Conservation (phyloP, 169 alveolate genomes). For the Cryptosporidium parvum region DNA sequence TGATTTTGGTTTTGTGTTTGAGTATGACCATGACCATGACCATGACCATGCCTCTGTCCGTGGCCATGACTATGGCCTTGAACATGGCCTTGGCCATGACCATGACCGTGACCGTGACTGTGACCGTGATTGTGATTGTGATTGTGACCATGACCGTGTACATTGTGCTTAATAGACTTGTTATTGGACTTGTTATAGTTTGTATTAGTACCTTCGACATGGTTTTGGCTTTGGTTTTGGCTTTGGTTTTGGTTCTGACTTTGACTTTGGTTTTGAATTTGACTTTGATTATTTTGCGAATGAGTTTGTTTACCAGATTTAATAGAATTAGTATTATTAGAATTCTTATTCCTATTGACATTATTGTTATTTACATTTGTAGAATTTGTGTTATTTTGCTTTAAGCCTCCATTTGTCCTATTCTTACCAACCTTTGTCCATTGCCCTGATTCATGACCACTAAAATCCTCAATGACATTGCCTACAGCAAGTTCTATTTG, state of each 20-base stretch:
- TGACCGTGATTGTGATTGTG: background rate
- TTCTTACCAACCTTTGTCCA: slow-evolving; percentile 75
- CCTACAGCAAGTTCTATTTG: slow-evolving; percentile 76
- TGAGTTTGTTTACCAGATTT: slow-evolving; percentile 1
- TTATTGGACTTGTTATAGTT: background rate
- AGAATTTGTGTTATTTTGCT: background rate
- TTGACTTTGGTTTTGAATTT: no score
- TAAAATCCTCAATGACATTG: slow-evolving; percentile 69
- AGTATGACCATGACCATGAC: background rate
- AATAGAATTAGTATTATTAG: background rate
- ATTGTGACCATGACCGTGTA: background rate
- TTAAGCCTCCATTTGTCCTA: background rate
- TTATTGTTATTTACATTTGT: background rate
- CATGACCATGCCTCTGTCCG: background rate
- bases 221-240: background rate
- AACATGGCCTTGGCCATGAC: background rate
- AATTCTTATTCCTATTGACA: slow-evolving; percentile 1
- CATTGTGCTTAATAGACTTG: background rate
- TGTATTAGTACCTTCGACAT: slow-evolving; percentile 3
- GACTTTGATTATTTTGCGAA: background rate
- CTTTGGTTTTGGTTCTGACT: background rate
- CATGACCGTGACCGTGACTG: background rate
- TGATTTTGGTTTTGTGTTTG: background rate
- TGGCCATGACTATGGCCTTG: background rate
- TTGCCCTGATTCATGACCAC: slow-evolving; percentile 76